These are phyloP conservation scores for Spathaspora sp. DNA, from an alignment of 1,139 yeast genomes.

Conservation along the genomic window DNA sequence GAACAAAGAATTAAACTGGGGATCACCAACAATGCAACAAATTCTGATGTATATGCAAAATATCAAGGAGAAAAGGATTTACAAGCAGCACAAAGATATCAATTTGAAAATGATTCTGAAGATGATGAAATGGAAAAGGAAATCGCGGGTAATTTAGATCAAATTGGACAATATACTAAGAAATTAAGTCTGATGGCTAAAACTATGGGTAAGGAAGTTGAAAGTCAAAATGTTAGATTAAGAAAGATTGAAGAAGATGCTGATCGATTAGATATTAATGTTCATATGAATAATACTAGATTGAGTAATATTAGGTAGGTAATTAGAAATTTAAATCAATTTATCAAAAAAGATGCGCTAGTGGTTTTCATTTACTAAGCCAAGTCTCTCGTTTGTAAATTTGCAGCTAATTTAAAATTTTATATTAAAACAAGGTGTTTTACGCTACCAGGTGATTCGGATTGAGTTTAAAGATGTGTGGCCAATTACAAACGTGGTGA, in stretches of 20 bases:
- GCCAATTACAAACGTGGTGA: no score
- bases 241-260: conserved; percentile 56
- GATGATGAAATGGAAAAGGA: conserved; percentile 63
- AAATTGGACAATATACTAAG: conserved; percentile 46
- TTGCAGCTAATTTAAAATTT: no score
- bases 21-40: conserved; percentile 37
- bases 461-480: no score
- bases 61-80: conserved; percentile 51
- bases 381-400: no score
- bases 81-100: conserved; percentile 46
- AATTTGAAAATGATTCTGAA: conserved; percentile 54
- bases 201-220: conserved; percentile 49
- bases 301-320: conserved; percentile 44
- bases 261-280: conserved; percentile 54
- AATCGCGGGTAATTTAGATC: conserved; percentile 52
- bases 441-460: no score
- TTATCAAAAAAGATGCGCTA: no score
- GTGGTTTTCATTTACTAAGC: background rate
- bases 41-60: conserved; percentile 42
- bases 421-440: no score
- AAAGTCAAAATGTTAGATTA: conserved; percentile 49
- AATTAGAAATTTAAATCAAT: no score
- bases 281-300: conserved; percentile 49
- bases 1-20: conserved; percentile 48
- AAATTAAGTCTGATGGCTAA: conserved; percentile 46